Percentiles rank a stretch among this genome's conserved stretches.
Evolutionary conservation across 2,329 filamentous ascomycete genomes (phyloP).

Genomic region (Fusarium sp.): DNA sequence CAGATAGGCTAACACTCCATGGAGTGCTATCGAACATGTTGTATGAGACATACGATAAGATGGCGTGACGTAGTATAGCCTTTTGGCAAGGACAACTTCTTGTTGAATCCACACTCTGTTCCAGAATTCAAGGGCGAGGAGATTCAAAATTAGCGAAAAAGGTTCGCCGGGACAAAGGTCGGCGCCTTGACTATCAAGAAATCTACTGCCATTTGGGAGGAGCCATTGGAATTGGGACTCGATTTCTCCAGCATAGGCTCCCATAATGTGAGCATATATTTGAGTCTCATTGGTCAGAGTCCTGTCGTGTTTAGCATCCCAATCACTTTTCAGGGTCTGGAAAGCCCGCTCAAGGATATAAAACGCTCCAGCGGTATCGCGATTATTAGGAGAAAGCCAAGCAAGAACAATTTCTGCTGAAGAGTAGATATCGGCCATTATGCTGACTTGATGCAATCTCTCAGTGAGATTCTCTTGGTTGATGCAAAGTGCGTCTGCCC

Average conservation of each 20-base stretch:
- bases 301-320: too few species aligned
- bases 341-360: not conserved
- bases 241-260: too few species aligned
- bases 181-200: not conserved
- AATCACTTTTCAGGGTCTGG: too few species aligned
- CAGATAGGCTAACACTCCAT: too few species aligned
- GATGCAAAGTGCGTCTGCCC: not conserved
- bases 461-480: not conserved
- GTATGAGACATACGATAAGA: not conserved
- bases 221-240: not conserved
- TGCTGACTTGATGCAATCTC: not conserved
- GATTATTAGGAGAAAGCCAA: not conserved
- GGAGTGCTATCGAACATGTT: fast-evolving
- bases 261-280: too few species aligned
- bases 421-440: not conserved
- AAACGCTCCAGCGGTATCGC: not conserved
- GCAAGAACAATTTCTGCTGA: not conserved
- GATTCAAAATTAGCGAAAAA: not conserved
- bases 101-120: not conserved
- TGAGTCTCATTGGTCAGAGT: not conserved
- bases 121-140: not conserved
- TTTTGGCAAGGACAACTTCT: not conserved
- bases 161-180: not conserved
- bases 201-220: not conserved
- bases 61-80: not conserved